Percentiles rank a stretch among this genome's conserved stretches.
Evolutionary conservation across 176 grass and related monocot genomes (phyloP).

Genomic region (Paspalum notatum): DNA sequence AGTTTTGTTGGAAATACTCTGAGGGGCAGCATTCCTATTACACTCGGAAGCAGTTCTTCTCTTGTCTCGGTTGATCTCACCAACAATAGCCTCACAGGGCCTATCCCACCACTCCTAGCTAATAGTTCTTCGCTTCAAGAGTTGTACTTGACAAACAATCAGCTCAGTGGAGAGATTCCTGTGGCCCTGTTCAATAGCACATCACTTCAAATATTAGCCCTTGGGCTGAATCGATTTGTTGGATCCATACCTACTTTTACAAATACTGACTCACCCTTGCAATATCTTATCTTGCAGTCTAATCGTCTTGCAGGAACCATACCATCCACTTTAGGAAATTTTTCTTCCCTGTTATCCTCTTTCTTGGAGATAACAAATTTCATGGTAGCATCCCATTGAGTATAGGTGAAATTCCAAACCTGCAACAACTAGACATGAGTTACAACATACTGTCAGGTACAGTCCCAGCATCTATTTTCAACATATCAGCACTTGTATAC

Average conservation of each 20-base stretch:
- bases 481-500: conserved; percentile 18
- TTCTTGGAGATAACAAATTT: conserved; percentile 21
- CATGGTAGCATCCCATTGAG: conserved; percentile 33
- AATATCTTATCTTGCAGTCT: not conserved
- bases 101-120: not conserved
- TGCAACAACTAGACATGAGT: conserved; percentile 18
- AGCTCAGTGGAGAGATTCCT: conserved; percentile 33
- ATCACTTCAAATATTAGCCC: conserved; percentile 8
- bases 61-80: conserved; percentile 27
- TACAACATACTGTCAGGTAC: conserved; percentile 33
- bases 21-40: conserved; percentile 22
- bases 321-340: conserved; percentile 42
- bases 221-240: not conserved
- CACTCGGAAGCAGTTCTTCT: conserved; percentile 10
- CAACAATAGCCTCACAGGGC: conserved; percentile 29
- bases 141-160: conserved; percentile 22
- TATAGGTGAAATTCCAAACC: not conserved
- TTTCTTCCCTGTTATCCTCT: conserved; percentile 16
- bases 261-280: not conserved
- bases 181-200: not conserved
- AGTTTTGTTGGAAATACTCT: conserved; percentile 29
- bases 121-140: conserved; percentile 13
- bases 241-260: not conserved
- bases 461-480: conserved; percentile 40
- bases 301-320: conserved; percentile 44